Evolutionary conservation across 768 basidiomycete species (phyloP).

Genomic region (Sutorius australiensis): DNA sequence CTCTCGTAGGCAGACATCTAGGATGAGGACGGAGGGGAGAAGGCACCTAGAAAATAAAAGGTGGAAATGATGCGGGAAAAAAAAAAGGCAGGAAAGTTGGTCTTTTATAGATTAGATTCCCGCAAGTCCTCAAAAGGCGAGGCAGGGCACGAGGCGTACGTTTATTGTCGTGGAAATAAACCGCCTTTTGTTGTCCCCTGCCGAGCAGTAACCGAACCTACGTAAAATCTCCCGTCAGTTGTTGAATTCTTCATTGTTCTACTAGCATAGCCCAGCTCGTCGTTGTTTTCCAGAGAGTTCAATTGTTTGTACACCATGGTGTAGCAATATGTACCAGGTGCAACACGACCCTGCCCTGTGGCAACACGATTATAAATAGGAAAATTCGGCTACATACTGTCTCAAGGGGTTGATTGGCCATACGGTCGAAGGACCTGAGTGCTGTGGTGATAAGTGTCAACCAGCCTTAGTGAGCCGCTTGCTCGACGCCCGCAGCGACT

Average conservation of each 20-base stretch:
- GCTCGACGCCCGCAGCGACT: constrained; percentile 22
- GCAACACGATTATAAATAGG: constrained; percentile 1
- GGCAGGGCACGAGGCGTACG: constrained; percentile 50
- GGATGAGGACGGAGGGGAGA: constrained; percentile 23
- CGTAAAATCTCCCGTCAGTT: constrained; percentile 7
- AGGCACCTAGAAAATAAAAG: constrained; percentile 24
- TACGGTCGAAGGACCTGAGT: not conserved
- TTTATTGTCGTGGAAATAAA: constrained; percentile 23
- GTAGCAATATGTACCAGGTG: constrained; percentile 1
- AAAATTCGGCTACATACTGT: constrained; percentile 14
- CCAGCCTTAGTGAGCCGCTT: constrained; percentile 7
- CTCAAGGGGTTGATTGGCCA: constrained; percentile 1
- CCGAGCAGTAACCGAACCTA: constrained; percentile 10
- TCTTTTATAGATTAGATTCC: constrained; percentile 53
- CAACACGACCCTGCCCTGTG: constrained; percentile 18
- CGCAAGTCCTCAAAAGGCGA: constrained; percentile 35
- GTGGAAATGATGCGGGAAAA: constrained; percentile 24
- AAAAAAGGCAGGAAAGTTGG: constrained; percentile 21
- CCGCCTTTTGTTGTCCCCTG: constrained; percentile 10
- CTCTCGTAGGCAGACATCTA: constrained; percentile 38
- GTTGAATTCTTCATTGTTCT: constrained; percentile 4
- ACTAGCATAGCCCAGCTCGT: not conserved
- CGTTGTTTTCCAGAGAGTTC: constrained; percentile 4
- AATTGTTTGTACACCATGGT: constrained; percentile 1
- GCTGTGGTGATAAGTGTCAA: not conserved